Base-by-base conservation (phyloP, 2,329 filamentous ascomycete species). In the Plectosphaerella sp. region DNA sequence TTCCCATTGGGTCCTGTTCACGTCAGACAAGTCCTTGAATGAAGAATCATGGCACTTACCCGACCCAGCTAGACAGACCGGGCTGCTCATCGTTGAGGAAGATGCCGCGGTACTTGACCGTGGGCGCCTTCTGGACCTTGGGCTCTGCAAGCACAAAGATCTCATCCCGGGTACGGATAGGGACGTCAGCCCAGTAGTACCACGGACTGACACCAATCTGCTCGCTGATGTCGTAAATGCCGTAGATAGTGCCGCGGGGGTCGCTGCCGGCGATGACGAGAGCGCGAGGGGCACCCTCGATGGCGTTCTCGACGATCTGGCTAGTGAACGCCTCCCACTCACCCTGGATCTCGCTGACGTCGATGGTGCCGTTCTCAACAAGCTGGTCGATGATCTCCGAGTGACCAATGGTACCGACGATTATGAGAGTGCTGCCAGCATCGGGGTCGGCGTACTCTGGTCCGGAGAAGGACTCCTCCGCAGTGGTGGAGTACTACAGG, bases 21-120 rank as follows among this genome's bases (percentile, higher is more conserved):
- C 28, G 2, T 33, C 8, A 20, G 37, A 20, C 41, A 20, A 36
- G n/a, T 42, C 33, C 3, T 48, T 51, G 35, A 45, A 7, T 16
- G 16, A n/a, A 8, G 37, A 7, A 43, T 3, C n/a, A 18, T 4
- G 25, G 12, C 47, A 59, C 63, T 56, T 58, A 63, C 51, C 69
- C 67, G 7, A 87, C 76, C 83, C 85, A 89, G 56, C 82, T 83
- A 0, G 86, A 87, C 45, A 88, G 66, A 2, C 80, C 82, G 0
- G 86, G 86, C 49, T 83, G 82, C 62, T 89, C 85, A 52, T 89
- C 85, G 61, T 88, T 88, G 63, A 89, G 71, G 69, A 88, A 89
- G 62, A 88, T 76, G 3, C 85, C 86, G 15, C 86, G 78, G 63
- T 87, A 88, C 62, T 84, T 85, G 57, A 89, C 79, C 0, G 77